phyloP scores from a whole-genome alignment of 768 basidiomycete species.

The Tubosaeta brunneosetosa region DNA sequence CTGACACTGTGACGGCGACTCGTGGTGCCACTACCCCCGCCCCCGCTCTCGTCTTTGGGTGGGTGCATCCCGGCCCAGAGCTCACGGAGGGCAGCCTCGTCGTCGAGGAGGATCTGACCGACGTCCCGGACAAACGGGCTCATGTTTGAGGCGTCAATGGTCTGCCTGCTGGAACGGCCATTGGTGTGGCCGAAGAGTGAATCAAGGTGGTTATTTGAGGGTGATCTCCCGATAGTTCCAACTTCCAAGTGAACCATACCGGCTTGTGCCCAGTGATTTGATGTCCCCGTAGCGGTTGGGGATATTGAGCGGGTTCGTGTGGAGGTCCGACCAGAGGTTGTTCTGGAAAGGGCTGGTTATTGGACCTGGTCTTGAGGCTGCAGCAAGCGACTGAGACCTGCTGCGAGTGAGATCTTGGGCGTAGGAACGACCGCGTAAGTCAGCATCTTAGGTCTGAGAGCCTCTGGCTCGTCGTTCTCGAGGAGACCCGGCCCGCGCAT shows the following conservation, averaged over 20 bases:
- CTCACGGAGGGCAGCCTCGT: conserved; percentile 66
- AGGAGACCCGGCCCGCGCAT: conserved; percentile 69
- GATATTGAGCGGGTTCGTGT: conserved; percentile 54
- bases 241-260: conserved; percentile 60
- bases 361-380: conserved; percentile 45
- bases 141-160: conserved; percentile 68
- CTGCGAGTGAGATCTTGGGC: conserved; percentile 64
- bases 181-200: conserved; percentile 37
- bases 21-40: conserved; percentile 72
- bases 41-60: conserved; percentile 58
- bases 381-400: conserved; percentile 72
- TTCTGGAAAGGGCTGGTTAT: conserved; percentile 47
- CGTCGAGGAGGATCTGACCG: conserved; percentile 70
- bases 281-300: conserved; percentile 57
- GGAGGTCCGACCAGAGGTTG: conserved; percentile 54
- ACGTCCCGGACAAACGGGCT: conserved; percentile 83
- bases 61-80: conserved; percentile 71
- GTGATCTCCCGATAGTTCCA: conserved; percentile 52
- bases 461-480: conserved; percentile 77
- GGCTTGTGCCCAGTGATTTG: conserved; percentile 56
- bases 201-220: conserved; percentile 48
- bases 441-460: conserved; percentile 30
- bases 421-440: conserved; percentile 53
- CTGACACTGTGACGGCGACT: conserved; percentile 81
- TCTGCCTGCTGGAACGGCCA: conserved; percentile 41